phyloP scores from a whole-genome alignment of 2,329 filamentous ascomycete species.

The Aspergillus quadrilineatus region DNA sequence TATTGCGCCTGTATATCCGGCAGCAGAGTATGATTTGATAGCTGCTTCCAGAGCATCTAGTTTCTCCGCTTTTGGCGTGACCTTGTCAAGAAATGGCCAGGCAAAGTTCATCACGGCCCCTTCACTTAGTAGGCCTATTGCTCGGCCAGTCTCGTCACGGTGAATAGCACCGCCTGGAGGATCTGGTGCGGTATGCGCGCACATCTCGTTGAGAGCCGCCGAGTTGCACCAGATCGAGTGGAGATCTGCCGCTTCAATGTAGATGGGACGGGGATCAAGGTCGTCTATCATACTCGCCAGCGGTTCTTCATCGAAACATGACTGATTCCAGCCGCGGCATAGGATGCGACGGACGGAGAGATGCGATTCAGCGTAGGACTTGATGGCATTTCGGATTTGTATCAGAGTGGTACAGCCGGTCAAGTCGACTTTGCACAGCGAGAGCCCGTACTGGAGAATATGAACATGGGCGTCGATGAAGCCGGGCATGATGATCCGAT shows the following conservation, averaged over 20 bases:
- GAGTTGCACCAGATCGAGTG: conserved; percentile 53
- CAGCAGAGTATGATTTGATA: conserved; percentile 43
- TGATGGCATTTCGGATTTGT: conserved; percentile 45
- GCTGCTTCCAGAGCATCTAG: conserved; percentile 40
- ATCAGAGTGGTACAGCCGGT: conserved; percentile 40
- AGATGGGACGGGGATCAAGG: conserved; percentile 49
- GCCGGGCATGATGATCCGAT: conserved; percentile 43
- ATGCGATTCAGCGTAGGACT: conserved; percentile 36
- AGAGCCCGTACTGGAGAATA: conserved; percentile 48
- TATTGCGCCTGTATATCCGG: conserved; percentile 49
- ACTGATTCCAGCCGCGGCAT: conserved; percentile 51
- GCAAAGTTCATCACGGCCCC: conserved; percentile 46
- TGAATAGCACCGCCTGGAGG: conserved; percentile 49
- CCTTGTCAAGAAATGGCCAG: conserved; percentile 48
- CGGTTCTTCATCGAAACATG: conserved; percentile 45
- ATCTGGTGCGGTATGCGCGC: conserved; percentile 38
- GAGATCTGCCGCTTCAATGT: conserved; percentile 50
- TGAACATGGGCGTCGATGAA: conserved; percentile 49
- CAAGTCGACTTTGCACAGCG: conserved; percentile 47
- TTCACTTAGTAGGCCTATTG: conserved; percentile 48
- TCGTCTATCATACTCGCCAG: conserved; percentile 48
- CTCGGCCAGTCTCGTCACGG: conserved; percentile 40
- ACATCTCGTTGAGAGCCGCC: conserved; percentile 47
- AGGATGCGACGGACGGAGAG: conserved; percentile 44
- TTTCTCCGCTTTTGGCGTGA: conserved; percentile 45